These are phyloP conservation scores for Magnolia kwangsiensis DNA, from an alignment of 164 flowering plant species.

Conservation along the genomic window DNA sequence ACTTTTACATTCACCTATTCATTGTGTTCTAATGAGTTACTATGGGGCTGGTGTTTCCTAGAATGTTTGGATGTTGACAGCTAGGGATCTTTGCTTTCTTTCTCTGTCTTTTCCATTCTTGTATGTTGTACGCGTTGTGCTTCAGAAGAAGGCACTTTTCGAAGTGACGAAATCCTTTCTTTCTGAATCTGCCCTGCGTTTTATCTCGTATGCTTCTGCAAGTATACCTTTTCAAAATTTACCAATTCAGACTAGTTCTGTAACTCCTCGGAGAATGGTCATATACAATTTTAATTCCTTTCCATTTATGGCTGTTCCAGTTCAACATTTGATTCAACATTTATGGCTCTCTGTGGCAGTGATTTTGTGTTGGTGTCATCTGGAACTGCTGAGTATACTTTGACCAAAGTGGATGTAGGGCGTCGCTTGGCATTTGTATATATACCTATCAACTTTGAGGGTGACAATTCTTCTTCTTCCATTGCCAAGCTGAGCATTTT, in stretches of 20 bases:
- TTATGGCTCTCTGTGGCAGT: conserved; percentile 32
- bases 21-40: too few relatives aligned
- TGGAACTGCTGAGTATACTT: conserved; percentile 73
- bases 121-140: too few relatives aligned
- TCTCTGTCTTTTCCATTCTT: too few relatives aligned
- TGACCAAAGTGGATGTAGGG: conserved; percentile 87
- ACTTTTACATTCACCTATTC: too few relatives aligned
- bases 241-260: not conserved
- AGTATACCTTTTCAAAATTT: too few relatives aligned
- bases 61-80: too few relatives aligned
- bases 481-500: not conserved
- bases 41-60: too few relatives aligned
- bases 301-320: not conserved
- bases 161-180: too few relatives aligned
- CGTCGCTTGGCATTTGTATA: conserved; percentile 64
- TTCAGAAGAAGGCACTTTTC: too few relatives aligned
- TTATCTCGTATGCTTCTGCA: too few relatives aligned
- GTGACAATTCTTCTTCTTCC: conserved; percentile 26
- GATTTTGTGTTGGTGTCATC: conserved; percentile 47
- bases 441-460: conserved; percentile 88
- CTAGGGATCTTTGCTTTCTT: too few relatives aligned
- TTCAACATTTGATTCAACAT: not conserved
- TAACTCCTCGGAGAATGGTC: not conserved
- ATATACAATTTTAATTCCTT: not conserved
- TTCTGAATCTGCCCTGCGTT: too few relatives aligned